phyloP scores from a whole-genome alignment of 805 yeast genomes.

The Candida sanyiensis region DNA sequence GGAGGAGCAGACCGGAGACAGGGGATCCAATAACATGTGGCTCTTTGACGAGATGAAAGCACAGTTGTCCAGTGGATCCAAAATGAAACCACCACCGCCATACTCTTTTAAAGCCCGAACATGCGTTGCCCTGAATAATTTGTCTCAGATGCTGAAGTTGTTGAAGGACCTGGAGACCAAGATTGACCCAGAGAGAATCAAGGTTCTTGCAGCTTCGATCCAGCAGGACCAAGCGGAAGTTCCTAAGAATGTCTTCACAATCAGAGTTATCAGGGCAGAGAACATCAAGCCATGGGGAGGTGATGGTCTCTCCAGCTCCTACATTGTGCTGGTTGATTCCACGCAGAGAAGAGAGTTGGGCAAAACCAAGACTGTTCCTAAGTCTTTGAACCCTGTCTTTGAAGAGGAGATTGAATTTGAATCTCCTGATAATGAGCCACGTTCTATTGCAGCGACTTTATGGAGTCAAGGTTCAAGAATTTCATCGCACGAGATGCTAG shows the following conservation, averaged over 20 bases:
- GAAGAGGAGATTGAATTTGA: constrained; percentile 74
- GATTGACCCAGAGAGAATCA: constrained; percentile 51
- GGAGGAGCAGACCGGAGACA: constrained; percentile 23
- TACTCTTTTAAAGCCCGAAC: constrained; percentile 54
- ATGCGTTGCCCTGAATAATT: constrained; percentile 72
- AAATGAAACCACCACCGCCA: constrained; percentile 41
- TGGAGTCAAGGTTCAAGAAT: constrained; percentile 56
- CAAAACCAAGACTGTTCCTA: constrained; percentile 59
- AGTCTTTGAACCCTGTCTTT: constrained; percentile 72
- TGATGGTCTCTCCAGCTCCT: constrained; percentile 47
- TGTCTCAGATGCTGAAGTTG: constrained; percentile 46
- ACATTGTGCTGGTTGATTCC: constrained; percentile 59
- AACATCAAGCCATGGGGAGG: constrained; percentile 44
- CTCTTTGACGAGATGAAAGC: constrained; percentile 45
- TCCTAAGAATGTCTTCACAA: constrained; percentile 52
- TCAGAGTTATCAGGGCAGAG: constrained; percentile 59
- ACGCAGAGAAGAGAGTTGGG: constrained; percentile 50
- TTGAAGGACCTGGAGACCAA: constrained; percentile 47
- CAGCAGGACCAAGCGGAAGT: constrained; percentile 19
- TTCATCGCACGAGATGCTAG: constrained; percentile 57
- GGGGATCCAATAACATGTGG: constrained; percentile 35
- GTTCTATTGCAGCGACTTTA: constrained; percentile 51
- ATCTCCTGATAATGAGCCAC: constrained; percentile 35
- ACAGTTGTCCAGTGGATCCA: constrained; percentile 37
- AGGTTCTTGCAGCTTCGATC: constrained; percentile 31